Conservation (phyloP, 129 eudicot genomes). For the Calendula officinalis region DNA sequence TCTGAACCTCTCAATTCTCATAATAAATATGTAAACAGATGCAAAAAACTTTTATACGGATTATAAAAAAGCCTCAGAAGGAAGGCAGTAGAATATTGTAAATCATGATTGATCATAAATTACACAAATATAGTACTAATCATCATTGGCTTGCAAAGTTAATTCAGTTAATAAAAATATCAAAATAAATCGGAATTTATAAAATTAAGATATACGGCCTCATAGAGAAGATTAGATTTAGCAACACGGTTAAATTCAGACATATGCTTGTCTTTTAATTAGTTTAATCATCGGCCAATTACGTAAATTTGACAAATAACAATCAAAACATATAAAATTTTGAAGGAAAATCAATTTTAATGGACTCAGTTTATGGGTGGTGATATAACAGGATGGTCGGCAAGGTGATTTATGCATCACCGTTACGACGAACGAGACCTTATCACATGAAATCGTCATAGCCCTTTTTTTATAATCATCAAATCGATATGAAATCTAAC, state of each 20-base stretch:
- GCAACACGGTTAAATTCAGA: constrained; percentile 47
- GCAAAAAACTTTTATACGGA: too few relatives aligned
- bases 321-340: too few relatives aligned
- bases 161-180: too few relatives aligned
- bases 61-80: constrained; percentile 65
- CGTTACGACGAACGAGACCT: constrained; percentile 96
- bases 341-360: too few relatives aligned
- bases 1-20: constrained; percentile 26
- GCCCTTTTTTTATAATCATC: constrained; percentile 21
- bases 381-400: constrained; percentile 92
- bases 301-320: too few relatives aligned
- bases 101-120: constrained; percentile 42
- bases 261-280: constrained; percentile 62
- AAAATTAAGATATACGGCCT: constrained; percentile 29
- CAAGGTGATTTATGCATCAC: constrained; percentile 58
- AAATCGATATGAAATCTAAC: too few relatives aligned
- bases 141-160: constrained; percentile 42
- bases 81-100: constrained; percentile 60
- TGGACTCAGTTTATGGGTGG: constrained; percentile 93
- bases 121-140: constrained; percentile 20
- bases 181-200: background rate
- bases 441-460: constrained; percentile 37
- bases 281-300: constrained; percentile 47
- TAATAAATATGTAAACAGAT: too few relatives aligned
- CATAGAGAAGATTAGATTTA: constrained; percentile 57